Conservation (phyloP, 768 basidiomycete species). For the Boletellus sp. region DNA sequence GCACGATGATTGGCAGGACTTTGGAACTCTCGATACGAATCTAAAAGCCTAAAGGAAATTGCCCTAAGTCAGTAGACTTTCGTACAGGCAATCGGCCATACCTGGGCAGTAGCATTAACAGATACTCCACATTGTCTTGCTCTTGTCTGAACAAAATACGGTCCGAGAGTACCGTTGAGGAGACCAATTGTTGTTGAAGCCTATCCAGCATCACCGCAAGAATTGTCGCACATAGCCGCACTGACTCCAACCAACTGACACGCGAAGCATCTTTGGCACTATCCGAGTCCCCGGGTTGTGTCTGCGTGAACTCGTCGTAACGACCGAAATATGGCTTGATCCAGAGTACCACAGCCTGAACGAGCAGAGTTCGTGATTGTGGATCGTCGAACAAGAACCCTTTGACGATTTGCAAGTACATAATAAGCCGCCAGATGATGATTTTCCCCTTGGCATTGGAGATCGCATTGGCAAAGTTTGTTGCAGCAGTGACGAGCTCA, state of each 20-base stretch:
- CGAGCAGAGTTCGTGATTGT: constrained; percentile 71
- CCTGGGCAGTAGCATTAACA: constrained; percentile 82
- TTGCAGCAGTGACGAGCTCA: constrained; percentile 84
- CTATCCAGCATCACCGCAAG: constrained; percentile 88
- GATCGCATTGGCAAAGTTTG: constrained; percentile 83
- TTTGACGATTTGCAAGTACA: constrained; percentile 90
- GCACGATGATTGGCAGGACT: constrained; percentile 60
- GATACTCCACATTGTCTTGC: constrained; percentile 87
- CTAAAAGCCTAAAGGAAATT: constrained; percentile 60
- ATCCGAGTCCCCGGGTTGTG: constrained; percentile 64
- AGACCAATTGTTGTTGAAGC: constrained; percentile 74
- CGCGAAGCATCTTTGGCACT: constrained; percentile 66
- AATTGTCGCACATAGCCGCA: constrained; percentile 86
- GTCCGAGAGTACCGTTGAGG: constrained; percentile 59
- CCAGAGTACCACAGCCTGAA: constrained; percentile 89
- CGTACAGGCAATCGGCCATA: constrained; percentile 30
- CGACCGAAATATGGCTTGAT: constrained; percentile 92
- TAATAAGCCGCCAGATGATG: constrained; percentile 88
- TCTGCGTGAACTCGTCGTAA: constrained; percentile 77
- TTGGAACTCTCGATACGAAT: constrained; percentile 84
- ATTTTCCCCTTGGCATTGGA: constrained; percentile 79
- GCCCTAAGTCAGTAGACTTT: constrained; percentile 2
- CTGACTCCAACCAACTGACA: constrained; percentile 85
- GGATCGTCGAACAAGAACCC: constrained; percentile 83
- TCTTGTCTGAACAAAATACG: constrained; percentile 66